A percentile compares a stretch with the other conserved stretches of the same genome.
Conservation (phyloP, 306 rosid species). For the Hippophae rhamnoides region DNA sequence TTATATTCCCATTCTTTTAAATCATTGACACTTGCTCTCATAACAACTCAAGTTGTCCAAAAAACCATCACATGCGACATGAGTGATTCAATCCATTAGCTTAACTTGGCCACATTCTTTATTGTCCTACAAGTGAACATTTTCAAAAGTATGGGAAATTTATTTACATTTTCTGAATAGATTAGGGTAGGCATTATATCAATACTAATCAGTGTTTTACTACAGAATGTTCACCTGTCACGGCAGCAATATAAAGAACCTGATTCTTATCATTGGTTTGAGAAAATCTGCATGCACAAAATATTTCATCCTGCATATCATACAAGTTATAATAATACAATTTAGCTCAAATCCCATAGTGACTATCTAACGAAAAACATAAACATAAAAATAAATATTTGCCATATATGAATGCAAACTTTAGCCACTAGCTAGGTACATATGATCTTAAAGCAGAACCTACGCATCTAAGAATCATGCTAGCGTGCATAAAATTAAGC, state of each 20-base stretch:
- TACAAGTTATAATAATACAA: conserved; percentile 13
- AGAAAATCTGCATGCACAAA: conserved; percentile 76
- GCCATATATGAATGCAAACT: neutral
- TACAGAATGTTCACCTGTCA: conserved; percentile 38
- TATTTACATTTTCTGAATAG: too few species aligned
- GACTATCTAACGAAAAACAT: neutral
- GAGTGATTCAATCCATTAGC: too few species aligned
- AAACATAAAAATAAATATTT: neutral
- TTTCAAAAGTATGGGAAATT: too few species aligned
- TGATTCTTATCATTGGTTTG: conserved; percentile 29
- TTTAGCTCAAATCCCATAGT: conserved; percentile 10
- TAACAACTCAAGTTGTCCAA: too few species aligned
- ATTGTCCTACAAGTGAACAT: too few species aligned
- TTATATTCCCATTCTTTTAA: too few species aligned
- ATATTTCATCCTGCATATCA: conserved; percentile 56
- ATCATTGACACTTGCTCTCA: too few species aligned
- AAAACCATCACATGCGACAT: too few species aligned
- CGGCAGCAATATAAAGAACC: conserved; percentile 51
- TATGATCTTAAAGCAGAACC: conserved; percentile 7
- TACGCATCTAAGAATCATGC: conserved; percentile 12
- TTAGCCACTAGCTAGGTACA: neutral
- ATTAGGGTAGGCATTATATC: too few species aligned
- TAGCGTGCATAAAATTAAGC: conserved; percentile 4
- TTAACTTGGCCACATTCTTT: too few species aligned
- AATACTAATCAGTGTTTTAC: neutral